Evolutionary conservation across 768 basidiomycete species (phyloP).

Genomic region (Collybiopsis confluens): DNA sequence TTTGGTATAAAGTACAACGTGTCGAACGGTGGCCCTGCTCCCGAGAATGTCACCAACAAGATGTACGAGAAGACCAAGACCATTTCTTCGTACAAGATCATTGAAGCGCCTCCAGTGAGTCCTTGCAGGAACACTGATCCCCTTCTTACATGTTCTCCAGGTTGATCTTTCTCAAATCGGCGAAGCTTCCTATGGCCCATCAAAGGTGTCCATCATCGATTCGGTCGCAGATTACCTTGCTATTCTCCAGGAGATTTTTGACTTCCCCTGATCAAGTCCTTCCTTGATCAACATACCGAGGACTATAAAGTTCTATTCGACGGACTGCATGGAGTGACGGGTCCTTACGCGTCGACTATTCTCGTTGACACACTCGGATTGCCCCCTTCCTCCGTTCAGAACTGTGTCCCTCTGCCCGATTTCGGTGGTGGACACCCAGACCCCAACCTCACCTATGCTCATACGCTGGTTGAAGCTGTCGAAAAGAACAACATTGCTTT

Average conservation of each 20-base stretch:
- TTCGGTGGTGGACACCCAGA: slow-evolving; percentile 99
- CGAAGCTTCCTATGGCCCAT: slow-evolving; percentile 73
- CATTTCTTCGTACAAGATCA: slow-evolving; percentile 79
- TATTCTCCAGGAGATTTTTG: slow-evolving; percentile 86
- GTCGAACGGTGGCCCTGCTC: slow-evolving; percentile 95
- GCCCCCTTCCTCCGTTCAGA: slow-evolving; percentile 77
- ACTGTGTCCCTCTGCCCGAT: slow-evolving; percentile 87
- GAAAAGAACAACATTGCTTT: slow-evolving; percentile 84
- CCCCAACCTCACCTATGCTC: slow-evolving; percentile 97
- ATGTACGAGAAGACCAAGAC: slow-evolving; percentile 91
- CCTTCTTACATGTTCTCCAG: slow-evolving; percentile 30
- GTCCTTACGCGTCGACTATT: slow-evolving; percentile 90
- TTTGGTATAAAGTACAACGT: slow-evolving; percentile 99
- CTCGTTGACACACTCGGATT: slow-evolving; percentile 82
- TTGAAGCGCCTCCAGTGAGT: slow-evolving; percentile 73
- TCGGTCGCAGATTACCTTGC: slow-evolving; percentile 86
- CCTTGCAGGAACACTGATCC: slow-evolving; percentile 4
- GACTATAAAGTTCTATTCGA: slow-evolving; percentile 91
- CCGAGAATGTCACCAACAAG: slow-evolving; percentile 93
- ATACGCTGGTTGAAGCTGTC: slow-evolving; percentile 87
- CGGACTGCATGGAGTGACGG: slow-evolving; percentile 94
- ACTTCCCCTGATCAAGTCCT: slow-evolving; percentile 90
- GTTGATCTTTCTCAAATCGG: slow-evolving; percentile 84
- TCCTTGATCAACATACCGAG: slow-evolving; percentile 65
- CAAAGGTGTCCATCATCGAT: slow-evolving; percentile 88